Evolutionary conservation across 192 early-diverging fungal species (phyloP).

Genomic region (Coemansia sp.): DNA sequence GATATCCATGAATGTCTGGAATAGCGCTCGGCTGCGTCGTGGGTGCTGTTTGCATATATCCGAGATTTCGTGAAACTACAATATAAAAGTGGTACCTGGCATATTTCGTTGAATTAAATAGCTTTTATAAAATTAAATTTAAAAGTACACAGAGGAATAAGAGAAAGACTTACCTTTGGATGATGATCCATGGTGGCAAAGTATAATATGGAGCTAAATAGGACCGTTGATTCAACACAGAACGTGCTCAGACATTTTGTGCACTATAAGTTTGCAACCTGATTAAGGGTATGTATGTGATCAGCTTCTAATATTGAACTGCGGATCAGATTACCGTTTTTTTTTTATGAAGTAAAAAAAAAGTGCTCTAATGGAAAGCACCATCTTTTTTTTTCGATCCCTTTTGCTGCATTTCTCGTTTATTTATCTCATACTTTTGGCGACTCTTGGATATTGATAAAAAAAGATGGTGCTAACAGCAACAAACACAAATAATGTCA

Average conservation of each 20-base stretch:
- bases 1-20: conserved; percentile 36
- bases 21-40: conserved; percentile 23
- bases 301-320: neutral
- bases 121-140: no score
- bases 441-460: neutral
- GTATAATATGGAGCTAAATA: neutral
- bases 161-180: conserved; percentile 19
- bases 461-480: conserved; percentile 73
- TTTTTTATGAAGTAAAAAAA: conserved; percentile 1
- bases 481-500: conserved; percentile 89
- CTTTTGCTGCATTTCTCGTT: neutral
- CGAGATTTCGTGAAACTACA: conserved; percentile 34
- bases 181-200: conserved; percentile 15
- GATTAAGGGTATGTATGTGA: neutral
- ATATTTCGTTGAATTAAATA: no score
- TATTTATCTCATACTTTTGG: conserved; percentile 3
- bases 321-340: conserved; percentile 17
- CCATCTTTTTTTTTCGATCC: neutral
- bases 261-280: neutral
- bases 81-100: neutral
- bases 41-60: conserved; percentile 21
- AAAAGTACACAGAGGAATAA: neutral
- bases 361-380: no score
- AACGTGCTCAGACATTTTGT: neutral
- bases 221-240: no score